Evolutionary conservation across 192 early-diverging fungal genomes (phyloP).

Genomic region (Geranomyces michiganensis): DNA sequence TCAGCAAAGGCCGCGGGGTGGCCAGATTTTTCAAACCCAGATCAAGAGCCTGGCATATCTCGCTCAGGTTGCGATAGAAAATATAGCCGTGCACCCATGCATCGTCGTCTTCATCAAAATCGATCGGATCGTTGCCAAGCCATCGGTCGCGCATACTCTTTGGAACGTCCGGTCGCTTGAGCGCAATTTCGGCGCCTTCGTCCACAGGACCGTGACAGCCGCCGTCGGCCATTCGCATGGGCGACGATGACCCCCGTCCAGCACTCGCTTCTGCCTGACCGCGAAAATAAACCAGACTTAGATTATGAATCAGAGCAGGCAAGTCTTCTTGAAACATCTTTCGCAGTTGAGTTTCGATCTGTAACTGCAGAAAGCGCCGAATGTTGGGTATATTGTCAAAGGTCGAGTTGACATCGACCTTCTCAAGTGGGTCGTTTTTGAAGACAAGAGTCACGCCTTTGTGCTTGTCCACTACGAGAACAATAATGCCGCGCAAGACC

Average conservation of each 20-base stretch:
- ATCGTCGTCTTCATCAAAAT: constrained; percentile 32
- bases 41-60: constrained; percentile 7
- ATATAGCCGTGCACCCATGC: constrained; percentile 41
- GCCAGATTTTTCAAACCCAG: constrained; percentile 23
- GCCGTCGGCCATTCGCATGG: constrained; percentile 1
- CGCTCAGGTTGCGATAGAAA: constrained; percentile 42
- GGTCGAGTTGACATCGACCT: constrained; percentile 92
- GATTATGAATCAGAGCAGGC: constrained; percentile 89
- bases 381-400: constrained; percentile 93
- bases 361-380: constrained; percentile 80
- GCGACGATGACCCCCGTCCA: background rate
- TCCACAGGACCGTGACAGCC: constrained; percentile 17
- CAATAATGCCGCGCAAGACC: constrained; percentile 86
- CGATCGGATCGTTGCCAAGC: constrained; percentile 47
- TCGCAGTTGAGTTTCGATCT: constrained; percentile 88
- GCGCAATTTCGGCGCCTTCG: background rate
- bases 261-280: background rate
- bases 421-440: constrained; percentile 95
- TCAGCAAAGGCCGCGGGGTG: constrained; percentile 1
- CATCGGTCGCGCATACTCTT: constrained; percentile 51
- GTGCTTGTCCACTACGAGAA: constrained; percentile 90
- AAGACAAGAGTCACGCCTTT: constrained; percentile 96
- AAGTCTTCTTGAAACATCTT: constrained; percentile 93
- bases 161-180: background rate
- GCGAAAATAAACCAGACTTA: constrained; percentile 69